Conservation (phyloP, 2,329 filamentous ascomycete genomes). For the Xylariaceae sp. region DNA sequence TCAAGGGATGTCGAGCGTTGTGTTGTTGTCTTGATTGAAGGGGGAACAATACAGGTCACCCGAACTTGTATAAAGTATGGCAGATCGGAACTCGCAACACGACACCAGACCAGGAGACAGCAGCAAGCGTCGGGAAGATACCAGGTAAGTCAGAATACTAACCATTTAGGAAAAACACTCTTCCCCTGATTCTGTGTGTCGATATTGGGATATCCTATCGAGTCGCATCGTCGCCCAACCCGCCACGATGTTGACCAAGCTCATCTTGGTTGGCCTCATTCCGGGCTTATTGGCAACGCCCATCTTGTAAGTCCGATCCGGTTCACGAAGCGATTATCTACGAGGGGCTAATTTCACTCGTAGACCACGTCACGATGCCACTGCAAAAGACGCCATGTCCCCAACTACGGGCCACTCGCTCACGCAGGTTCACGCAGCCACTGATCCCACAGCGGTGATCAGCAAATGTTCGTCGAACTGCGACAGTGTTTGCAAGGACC, state of each 20-base stretch:
- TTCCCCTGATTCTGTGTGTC: neutral
- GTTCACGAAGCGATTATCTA: too few species aligned
- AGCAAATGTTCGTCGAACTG: neutral
- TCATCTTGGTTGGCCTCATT: conserved; percentile 28
- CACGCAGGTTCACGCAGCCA: neutral
- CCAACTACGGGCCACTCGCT: neutral
- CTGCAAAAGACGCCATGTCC: neutral
- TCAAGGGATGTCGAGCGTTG: neutral
- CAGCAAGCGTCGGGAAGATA: conserved; percentile 9
- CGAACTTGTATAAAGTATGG: conserved; percentile 18
- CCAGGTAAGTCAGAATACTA: neutral
- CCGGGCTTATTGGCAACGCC: conserved; percentile 29
- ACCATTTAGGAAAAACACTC: neutral
- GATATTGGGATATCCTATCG: conserved; percentile 1
- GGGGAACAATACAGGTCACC: neutral
- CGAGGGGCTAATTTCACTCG: neutral
- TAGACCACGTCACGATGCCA: conserved; percentile 1
- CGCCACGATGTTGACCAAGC: conserved; percentile 28
- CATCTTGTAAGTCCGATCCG: conserved; percentile 24
- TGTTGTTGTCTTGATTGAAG: neutral
- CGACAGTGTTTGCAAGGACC: neutral
- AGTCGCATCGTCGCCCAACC: conserved; percentile 2
- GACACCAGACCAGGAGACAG: conserved; percentile 3
- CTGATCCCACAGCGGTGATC: neutral
- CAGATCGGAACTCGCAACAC: neutral